phyloP scores from a whole-genome alignment of 306 rosid species.

The Elaeagnus macrophylla region DNA sequence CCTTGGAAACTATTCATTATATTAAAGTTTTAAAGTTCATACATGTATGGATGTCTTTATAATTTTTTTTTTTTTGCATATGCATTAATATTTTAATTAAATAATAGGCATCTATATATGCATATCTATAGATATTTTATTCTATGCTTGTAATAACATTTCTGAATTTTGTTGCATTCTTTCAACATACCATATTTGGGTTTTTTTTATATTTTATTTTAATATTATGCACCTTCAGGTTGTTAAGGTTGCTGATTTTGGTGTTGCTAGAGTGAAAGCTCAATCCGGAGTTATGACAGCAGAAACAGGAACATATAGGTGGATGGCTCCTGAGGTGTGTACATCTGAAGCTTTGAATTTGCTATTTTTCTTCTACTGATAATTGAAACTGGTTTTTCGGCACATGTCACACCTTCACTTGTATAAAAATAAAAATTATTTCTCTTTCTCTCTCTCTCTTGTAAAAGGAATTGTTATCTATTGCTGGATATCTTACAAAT shows the following conservation, averaged over 20 bases:
- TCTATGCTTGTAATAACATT: too few relatives aligned
- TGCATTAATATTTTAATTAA: too few relatives aligned
- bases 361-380: background rate
- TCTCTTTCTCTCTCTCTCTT: background rate
- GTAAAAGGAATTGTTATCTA: background rate
- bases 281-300: slow-evolving; percentile 99
- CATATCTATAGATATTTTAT: too few relatives aligned
- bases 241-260: slow-evolving; percentile 98
- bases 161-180: too few relatives aligned
- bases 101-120: too few relatives aligned
- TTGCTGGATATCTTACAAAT: too few relatives aligned
- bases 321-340: slow-evolving; percentile 99
- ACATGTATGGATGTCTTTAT: too few relatives aligned
- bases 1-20: too few relatives aligned
- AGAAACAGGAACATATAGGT: slow-evolving; percentile 96
- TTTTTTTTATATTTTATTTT: background rate
- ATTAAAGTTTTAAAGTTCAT: too few relatives aligned
- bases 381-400: slow-evolving; percentile 4
- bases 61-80: too few relatives aligned
- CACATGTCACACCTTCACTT: background rate
- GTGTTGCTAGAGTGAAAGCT: slow-evolving; percentile 91
- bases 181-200: background rate
- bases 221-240: slow-evolving; percentile 35
- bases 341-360: slow-evolving; percentile 1
- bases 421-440: too few relatives aligned